phyloP scores from a whole-genome alignment of 2,329 filamentous ascomycete species.

The Gnomoniopsis sp. region DNA sequence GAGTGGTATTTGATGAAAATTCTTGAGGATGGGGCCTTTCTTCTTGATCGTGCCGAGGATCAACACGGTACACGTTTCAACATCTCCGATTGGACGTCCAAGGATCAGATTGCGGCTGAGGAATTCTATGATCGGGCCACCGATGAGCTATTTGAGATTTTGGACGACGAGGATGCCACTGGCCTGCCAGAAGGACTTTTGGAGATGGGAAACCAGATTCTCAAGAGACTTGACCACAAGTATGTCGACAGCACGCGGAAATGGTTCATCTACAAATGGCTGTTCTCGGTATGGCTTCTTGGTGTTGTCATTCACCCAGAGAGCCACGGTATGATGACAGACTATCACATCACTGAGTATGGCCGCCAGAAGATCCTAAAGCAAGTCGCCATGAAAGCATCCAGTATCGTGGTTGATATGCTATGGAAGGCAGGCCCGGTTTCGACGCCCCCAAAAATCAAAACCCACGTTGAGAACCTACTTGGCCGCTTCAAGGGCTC shows the following conservation, averaged over 20 bases:
- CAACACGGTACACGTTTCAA: slow-evolving; percentile 70
- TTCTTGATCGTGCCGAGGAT: slow-evolving; percentile 81
- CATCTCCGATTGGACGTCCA: slow-evolving; percentile 68
- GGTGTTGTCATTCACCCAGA: slow-evolving; percentile 87
- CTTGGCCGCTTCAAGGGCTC: slow-evolving; percentile 59
- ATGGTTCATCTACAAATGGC: slow-evolving; percentile 86
- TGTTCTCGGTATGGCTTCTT: slow-evolving; percentile 83
- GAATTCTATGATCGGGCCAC: slow-evolving; percentile 86
- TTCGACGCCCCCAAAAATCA: slow-evolving; percentile 60
- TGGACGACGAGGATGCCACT: slow-evolving; percentile 79
- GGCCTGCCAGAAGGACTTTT: slow-evolving; percentile 84
- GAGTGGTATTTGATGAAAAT: slow-evolving; percentile 95
- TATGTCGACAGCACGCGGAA: slow-evolving; percentile 71
- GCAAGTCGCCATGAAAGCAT: slow-evolving; percentile 76
- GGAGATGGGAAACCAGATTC: slow-evolving; percentile 79
- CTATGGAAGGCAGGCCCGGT: slow-evolving; percentile 65
- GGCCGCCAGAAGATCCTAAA: slow-evolving; percentile 78
- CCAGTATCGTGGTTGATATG: slow-evolving; percentile 76
- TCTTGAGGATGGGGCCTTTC: slow-evolving; percentile 85
- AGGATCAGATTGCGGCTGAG: slow-evolving; percentile 78
- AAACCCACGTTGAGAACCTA: slow-evolving; percentile 69
- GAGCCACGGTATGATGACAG: slow-evolving; percentile 72
- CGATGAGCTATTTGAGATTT: slow-evolving; percentile 75
- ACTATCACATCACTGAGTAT: slow-evolving; percentile 90
- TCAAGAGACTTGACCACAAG: slow-evolving; percentile 71